A percentile compares a stretch with the other conserved stretches of the same genome.
These are phyloP conservation scores for Leptomonas pyrrhocoris DNA, from an alignment of 208 protist species.

Conservation along the genomic window DNA sequence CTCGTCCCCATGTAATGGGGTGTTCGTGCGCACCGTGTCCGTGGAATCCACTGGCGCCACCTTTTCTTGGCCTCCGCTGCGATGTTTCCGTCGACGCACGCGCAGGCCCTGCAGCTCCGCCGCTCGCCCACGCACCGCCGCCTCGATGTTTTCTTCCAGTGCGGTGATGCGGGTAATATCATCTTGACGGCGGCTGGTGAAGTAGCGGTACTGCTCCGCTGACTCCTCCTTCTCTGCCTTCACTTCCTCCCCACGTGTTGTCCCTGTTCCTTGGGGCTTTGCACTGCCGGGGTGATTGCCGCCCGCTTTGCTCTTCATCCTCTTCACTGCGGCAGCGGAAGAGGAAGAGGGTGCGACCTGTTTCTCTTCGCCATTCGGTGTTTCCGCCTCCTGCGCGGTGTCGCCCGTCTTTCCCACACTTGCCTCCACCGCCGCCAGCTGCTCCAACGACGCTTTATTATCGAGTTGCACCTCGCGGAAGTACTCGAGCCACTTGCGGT, in stretches of 20 bases:
- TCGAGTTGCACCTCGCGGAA: conserved; percentile 57
- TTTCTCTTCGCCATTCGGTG: neutral
- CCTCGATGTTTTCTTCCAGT: conserved; percentile 56
- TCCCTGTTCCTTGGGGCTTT: neutral
- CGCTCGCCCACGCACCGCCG: conserved; percentile 38
- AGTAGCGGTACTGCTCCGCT: conserved; percentile 58
- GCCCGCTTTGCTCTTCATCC: neutral
- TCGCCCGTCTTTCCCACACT: neutral
- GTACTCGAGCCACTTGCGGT: conserved; percentile 74
- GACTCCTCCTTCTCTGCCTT: neutral
- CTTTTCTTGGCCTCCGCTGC: neutral
- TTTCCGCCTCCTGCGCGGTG: neutral
- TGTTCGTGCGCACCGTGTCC: no score
- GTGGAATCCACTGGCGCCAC: neutral
- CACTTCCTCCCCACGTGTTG: neutral
- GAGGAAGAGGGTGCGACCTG: neutral
- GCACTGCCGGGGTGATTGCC: neutral
- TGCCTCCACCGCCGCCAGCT: conserved; percentile 8
- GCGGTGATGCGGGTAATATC: conserved; percentile 43
- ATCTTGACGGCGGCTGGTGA: conserved; percentile 59
- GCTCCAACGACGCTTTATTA: conserved; percentile 43
- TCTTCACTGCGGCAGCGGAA: neutral
- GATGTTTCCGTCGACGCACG: conserved; percentile 12
- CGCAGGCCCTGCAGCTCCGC: conserved; percentile 29
- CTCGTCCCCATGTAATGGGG: no score